Conservation (phyloP, 1,139 yeast species). For the Candida sp. region DNA sequence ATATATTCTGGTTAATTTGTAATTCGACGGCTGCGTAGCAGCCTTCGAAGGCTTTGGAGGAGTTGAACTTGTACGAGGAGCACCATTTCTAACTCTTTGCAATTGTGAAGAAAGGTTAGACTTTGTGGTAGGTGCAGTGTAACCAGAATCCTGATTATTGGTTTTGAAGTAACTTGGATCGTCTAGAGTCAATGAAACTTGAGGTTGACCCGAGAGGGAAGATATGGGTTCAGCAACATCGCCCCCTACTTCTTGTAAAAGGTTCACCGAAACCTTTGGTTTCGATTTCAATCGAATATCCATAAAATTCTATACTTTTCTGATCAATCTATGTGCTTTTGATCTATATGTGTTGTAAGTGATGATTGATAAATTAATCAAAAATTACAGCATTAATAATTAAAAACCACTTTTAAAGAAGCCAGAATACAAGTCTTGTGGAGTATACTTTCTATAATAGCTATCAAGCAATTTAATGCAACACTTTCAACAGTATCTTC, state of each 20-base stretch:
- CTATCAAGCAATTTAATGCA: too few species aligned
- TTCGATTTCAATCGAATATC: slow-evolving; percentile 43
- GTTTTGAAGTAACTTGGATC: slow-evolving; percentile 4
- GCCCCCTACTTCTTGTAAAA: slow-evolving; percentile 16
- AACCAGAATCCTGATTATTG: slow-evolving; percentile 1
- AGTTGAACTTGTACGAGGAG: background rate
- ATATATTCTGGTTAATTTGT: slow-evolving; percentile 42
- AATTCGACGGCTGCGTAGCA: slow-evolving; percentile 8
- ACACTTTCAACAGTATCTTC: background rate
- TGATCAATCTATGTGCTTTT: too few species aligned
- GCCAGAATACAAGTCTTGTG: too few species aligned
- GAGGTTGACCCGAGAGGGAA: background rate
- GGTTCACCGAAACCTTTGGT: slow-evolving; percentile 39
- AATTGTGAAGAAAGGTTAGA: slow-evolving; percentile 2
- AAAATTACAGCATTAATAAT: too few species aligned
- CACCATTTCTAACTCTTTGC: background rate
- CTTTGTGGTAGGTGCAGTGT: slow-evolving; percentile 1
- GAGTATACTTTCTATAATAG: too few species aligned
- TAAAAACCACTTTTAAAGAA: too few species aligned
- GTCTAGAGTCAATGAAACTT: slow-evolving; percentile 2
- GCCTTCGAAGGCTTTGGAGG: slow-evolving; percentile 3
- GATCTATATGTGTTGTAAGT: too few species aligned
- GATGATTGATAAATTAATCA: too few species aligned
- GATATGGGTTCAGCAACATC: slow-evolving; percentile 1
- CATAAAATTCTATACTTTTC: slow-evolving; percentile 15